phyloP scores from a whole-genome alignment of 192 early-diverging fungal genomes.

The Coemansia asiatica region DNA sequence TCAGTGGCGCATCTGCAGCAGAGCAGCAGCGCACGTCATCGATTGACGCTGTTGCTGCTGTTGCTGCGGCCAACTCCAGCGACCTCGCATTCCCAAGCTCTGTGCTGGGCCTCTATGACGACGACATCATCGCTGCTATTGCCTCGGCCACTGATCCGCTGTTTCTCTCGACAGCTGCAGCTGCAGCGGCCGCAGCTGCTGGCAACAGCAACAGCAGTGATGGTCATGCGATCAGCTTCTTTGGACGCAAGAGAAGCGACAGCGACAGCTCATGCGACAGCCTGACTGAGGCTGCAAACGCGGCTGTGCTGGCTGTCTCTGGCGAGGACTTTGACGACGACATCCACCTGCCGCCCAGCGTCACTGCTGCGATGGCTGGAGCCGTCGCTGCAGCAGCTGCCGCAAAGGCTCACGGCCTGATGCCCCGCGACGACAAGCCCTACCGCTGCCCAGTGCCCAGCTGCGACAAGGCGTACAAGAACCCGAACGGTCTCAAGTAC shows the following conservation, averaged over 20 bases:
- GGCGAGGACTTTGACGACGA: slow-evolving; percentile 47
- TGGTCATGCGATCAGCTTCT: slow-evolving; percentile 1
- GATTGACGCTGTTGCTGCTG: background rate
- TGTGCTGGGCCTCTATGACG: slow-evolving; percentile 52
- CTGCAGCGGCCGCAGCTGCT: slow-evolving; percentile 23
- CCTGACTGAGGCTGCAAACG: slow-evolving; percentile 41
- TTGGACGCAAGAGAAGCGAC: slow-evolving; percentile 13
- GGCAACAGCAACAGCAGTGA: slow-evolving; percentile 9
- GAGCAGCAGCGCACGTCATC: slow-evolving; percentile 13
- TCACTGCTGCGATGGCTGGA: slow-evolving; percentile 56
- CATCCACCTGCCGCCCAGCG: slow-evolving; percentile 55
- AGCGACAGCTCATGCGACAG: slow-evolving; percentile 22
- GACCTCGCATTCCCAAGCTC: slow-evolving; percentile 37
- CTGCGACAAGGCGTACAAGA: slow-evolving; percentile 97
- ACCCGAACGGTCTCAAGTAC: slow-evolving; percentile 98
- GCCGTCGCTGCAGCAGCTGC: slow-evolving; percentile 47
- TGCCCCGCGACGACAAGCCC: slow-evolving; percentile 71
- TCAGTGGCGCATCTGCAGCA: background rate
- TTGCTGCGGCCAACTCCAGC: slow-evolving; percentile 1
- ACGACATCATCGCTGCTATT: slow-evolving; percentile 56
- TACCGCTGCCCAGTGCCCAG: slow-evolving; percentile 85
- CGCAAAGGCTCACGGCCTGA: slow-evolving; percentile 48
- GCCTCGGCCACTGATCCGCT: slow-evolving; percentile 55
- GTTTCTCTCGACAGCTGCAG: slow-evolving; percentile 44
- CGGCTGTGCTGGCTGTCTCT: slow-evolving; percentile 31